phyloP scores from a whole-genome alignment of 495 filamentous ascomycete species.

The Parachaetomium inaequale region DNA sequence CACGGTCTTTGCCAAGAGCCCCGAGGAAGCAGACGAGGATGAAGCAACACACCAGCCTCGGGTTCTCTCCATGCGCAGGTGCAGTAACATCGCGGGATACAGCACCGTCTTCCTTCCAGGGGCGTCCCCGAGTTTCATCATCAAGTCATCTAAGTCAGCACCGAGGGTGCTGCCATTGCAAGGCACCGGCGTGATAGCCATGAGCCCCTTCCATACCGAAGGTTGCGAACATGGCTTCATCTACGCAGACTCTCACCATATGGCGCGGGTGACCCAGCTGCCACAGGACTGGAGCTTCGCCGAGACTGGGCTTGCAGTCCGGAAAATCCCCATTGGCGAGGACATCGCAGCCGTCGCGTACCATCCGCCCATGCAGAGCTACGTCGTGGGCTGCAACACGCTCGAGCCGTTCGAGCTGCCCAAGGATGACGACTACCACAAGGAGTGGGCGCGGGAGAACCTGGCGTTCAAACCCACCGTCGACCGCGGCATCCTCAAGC shows the following conservation, averaged over 20 bases:
- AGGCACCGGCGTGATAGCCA: conserved; percentile 57
- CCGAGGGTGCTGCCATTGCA: conserved; percentile 72
- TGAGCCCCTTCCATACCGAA: conserved; percentile 68
- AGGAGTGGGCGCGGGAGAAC: conserved; percentile 70
- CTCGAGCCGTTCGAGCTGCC: conserved; percentile 71
- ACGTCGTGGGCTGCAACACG: conserved; percentile 68
- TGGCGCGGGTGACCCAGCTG: conserved; percentile 64
- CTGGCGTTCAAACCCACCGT: conserved; percentile 61
- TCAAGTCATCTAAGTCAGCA: conserved; percentile 69
- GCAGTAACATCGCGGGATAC: conserved; percentile 68
- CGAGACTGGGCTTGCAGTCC: conserved; percentile 66
- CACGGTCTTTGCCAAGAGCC: conserved; percentile 52
- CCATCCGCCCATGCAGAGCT: conserved; percentile 67
- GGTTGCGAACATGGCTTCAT: conserved; percentile 78
- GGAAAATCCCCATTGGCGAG: conserved; percentile 63
- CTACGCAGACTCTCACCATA: conserved; percentile 65
- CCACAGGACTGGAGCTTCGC: conserved; percentile 59
- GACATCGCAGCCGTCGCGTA: conserved; percentile 72
- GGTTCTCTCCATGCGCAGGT: conserved; percentile 54
- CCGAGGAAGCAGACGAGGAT: conserved; percentile 38
- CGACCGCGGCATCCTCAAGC: conserved; percentile 64
- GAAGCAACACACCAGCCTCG: conserved; percentile 40
- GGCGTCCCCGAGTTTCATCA: conserved; percentile 67
- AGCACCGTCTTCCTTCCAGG: conserved; percentile 79
- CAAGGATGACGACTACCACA: conserved; percentile 76